Conservation (phyloP, 306 rosid species). For the Lablab purpureus region DNA sequence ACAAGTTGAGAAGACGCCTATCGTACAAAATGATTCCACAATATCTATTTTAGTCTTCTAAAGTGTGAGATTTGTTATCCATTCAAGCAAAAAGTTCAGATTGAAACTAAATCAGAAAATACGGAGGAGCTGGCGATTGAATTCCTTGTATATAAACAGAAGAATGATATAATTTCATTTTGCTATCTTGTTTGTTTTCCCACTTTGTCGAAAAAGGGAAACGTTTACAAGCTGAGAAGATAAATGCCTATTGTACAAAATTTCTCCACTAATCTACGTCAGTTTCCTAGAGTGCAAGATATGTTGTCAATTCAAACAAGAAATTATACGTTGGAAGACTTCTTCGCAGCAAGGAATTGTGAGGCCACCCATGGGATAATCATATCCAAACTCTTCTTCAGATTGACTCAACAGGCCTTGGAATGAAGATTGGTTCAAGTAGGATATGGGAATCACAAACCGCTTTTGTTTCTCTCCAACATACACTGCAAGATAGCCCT, state of each 20-base stretch:
- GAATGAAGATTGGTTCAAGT: neutral
- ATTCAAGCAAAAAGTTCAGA: no score
- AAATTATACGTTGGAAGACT: slow-evolving; percentile 20
- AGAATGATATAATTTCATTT: no score
- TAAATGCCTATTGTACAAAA: neutral
- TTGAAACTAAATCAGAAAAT: no score
- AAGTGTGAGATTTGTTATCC: no score
- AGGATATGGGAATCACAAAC: neutral
- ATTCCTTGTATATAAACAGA: no score
- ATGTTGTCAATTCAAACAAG: neutral
- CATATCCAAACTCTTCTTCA: neutral
- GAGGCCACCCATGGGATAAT: slow-evolving; percentile 4
- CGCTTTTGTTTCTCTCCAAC: neutral
- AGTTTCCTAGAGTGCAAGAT: neutral
- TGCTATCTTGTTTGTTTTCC: no score
- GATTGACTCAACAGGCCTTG: neutral
- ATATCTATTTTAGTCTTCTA: no score
- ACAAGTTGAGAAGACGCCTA: neutral
- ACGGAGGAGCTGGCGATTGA: no score
- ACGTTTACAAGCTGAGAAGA: neutral
- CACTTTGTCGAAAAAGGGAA: no score
- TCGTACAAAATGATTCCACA: no score
- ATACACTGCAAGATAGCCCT: neutral
- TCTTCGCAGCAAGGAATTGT: slow-evolving; percentile 41
- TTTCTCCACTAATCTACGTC: neutral